A percentile compares a stretch with the other conserved stretches of the same genome.
Conservation (phyloP, 2,329 filamentous ascomycete genomes). For the Colletotrichum kahawae region DNA sequence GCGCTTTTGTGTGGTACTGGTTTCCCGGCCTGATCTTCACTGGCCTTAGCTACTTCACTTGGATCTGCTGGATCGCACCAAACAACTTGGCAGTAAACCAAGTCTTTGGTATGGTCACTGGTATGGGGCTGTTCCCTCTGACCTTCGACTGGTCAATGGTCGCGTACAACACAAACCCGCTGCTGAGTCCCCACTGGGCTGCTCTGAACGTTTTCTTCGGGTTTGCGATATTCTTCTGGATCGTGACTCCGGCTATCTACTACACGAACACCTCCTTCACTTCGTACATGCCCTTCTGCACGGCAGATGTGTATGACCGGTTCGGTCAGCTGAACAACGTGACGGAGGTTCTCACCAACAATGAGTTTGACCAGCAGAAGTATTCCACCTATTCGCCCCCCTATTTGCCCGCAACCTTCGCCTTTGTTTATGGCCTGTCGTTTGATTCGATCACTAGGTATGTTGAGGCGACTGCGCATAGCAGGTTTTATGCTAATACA, state of each 20-base stretch:
- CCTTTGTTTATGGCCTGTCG: slow-evolving; percentile 59
- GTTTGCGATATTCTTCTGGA: slow-evolving; percentile 54
- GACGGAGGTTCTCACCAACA: slow-evolving; percentile 43
- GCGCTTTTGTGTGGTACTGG: slow-evolving; percentile 54
- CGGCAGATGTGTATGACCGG: slow-evolving; percentile 56
- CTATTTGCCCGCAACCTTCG: slow-evolving; percentile 53
- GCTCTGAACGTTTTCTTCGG: slow-evolving; percentile 68
- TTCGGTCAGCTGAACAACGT: slow-evolving; percentile 53
- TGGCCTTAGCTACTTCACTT: slow-evolving; percentile 45
- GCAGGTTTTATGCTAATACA: slow-evolving; percentile 37
- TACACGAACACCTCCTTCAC: slow-evolving; percentile 64
- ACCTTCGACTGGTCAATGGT: slow-evolving; percentile 45
- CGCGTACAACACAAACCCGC: slow-evolving; percentile 35
- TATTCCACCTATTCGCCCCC: slow-evolving; percentile 57
- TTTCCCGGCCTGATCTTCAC: slow-evolving; percentile 51
- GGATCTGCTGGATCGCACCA: slow-evolving; percentile 54
- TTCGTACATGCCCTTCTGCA: slow-evolving; percentile 59
- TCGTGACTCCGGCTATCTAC: slow-evolving; percentile 61
- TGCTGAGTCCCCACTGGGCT: slow-evolving; percentile 58
- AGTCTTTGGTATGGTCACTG: slow-evolving; percentile 52
- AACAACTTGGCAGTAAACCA: slow-evolving; percentile 51
- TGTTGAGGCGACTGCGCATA: background rate
- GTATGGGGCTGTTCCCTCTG: slow-evolving; percentile 42
- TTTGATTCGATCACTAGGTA: slow-evolving; percentile 69
- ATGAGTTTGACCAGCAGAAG: slow-evolving; percentile 48